Percentiles rank a stretch among this genome's conserved stretches.
These are phyloP conservation scores for Candida sphagnicola DNA, from an alignment of 805 yeast genomes.

Conservation along the genomic window DNA sequence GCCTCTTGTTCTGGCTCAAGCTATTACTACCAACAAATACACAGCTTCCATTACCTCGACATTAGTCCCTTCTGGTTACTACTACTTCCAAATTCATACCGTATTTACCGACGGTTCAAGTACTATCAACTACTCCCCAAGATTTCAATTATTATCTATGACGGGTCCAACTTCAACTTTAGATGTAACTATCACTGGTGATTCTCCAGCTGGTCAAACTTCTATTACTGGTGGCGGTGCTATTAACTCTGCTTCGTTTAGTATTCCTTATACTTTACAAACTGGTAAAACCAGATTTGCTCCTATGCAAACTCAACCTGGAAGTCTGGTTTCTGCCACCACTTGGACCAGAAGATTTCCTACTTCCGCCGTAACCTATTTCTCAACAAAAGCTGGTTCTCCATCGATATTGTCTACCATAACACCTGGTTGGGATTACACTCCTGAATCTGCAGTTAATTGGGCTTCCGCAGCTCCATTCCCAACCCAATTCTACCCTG, in stretches of 20 bases:
- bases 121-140: conserved; percentile 62
- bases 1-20: conserved; percentile 22
- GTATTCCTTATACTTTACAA: conserved; percentile 71
- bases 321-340: conserved; percentile 58
- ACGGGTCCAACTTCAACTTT: conserved; percentile 58
- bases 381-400: conserved; percentile 40
- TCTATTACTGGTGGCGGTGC: conserved; percentile 23
- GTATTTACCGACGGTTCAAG: conserved; percentile 31
- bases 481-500: conserved; percentile 65
- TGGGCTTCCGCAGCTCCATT: conserved; percentile 68
- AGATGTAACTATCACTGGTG: conserved; percentile 33
- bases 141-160: conserved; percentile 71
- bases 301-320: conserved; percentile 93
- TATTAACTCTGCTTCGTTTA: conserved; percentile 45
- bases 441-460: conserved; percentile 59
- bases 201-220: conserved; percentile 38
- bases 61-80: conserved; percentile 60
- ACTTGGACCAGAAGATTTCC: conserved; percentile 65
- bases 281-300: conserved; percentile 79
- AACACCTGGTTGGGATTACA: conserved; percentile 84
- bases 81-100: conserved; percentile 68
- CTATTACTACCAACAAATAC: conserved; percentile 24
- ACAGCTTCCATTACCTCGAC: conserved; percentile 40
- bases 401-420: conserved; percentile 56
- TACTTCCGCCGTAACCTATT: conserved; percentile 60